These are phyloP conservation scores for Sordaria brevicollis DNA, from an alignment of 495 filamentous ascomycete genomes.

Conservation along the genomic window DNA sequence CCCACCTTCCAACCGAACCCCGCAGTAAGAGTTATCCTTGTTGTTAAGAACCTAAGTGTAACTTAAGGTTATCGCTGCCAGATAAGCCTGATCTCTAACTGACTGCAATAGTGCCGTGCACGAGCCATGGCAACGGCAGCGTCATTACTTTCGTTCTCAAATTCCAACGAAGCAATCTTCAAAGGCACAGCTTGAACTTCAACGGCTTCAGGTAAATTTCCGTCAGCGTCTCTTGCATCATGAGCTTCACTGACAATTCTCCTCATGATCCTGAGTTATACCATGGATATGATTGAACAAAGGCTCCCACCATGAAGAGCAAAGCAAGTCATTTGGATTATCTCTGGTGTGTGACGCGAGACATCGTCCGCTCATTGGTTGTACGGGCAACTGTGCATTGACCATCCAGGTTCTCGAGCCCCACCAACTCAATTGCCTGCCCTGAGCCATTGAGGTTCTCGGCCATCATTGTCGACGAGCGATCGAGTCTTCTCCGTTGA, in stretches of 20 bases:
- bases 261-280: background rate
- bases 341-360: background rate
- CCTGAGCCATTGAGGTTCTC: too few species aligned
- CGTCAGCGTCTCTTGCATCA: background rate
- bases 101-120: background rate
- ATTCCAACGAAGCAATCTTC: background rate
- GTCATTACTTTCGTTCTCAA: background rate
- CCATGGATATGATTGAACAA: background rate
- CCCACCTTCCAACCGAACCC: background rate
- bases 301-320: background rate
- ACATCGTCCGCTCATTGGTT: background rate
- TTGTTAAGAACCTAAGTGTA: background rate
- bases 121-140: background rate
- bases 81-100: background rate
- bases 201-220: background rate
- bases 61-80: background rate
- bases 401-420: background rate
- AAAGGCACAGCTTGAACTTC: background rate
- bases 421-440: background rate
- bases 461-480: background rate
- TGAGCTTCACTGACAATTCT: background rate
- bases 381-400: background rate
- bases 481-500: background rate
- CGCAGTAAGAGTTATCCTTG: background rate
- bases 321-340: background rate